Evolutionary conservation across 2,329 filamentous ascomycete species (phyloP), one percentile per base, ranked within the genome.

Genomic region (Phyllosticta paracitricarpa): DNA sequence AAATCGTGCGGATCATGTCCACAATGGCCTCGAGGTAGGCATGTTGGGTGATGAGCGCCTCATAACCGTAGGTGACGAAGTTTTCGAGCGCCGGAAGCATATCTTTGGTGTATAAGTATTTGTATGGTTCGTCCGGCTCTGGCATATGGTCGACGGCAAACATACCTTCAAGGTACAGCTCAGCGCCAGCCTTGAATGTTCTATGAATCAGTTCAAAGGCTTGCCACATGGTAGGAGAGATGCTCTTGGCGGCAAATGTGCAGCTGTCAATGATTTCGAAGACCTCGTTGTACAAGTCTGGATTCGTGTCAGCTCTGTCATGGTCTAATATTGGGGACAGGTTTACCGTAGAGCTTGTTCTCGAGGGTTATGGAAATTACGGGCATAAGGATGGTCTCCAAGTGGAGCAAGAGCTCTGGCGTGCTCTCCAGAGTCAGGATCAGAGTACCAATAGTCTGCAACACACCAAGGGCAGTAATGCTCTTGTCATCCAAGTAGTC

Each of bases 191-290:
- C 78, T 97, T 97, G 81, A 99, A 99, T 0, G 93, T 97, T 66
- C 89, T 85, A 77, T 97, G 93, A 65, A 99, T 95, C 54, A 97
- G 83, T 77, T 96, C 92, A 73, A 99, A 99, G 2, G 94, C 93
- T 75, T 93, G 87, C 94, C 94, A 99, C 94, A 99, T 99, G 52
- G 90, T 96, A 9, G 88, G 85, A 1, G 94, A 97, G 67, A 99
- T 97, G 62, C 85, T 84, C 81, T 97, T 99, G 64, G 94, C 93
- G 10, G 94, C 91, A 73, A 97, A 99, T 7, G 94, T 99, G 81
- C 94, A 99, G 81, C 91, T 97, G 74, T 99, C 94, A 68, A 99
- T 96, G 68, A 99, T 99, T 77, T 99, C 94, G 68, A 99, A 99
- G 4, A 97, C 86, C 73, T 99, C 94, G 72, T 97, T 99, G 76